Evolutionary conservation across 225 moss, liverwort and hornwort genomes (phyloP).

Genomic region (Polytrichum formosum): DNA sequence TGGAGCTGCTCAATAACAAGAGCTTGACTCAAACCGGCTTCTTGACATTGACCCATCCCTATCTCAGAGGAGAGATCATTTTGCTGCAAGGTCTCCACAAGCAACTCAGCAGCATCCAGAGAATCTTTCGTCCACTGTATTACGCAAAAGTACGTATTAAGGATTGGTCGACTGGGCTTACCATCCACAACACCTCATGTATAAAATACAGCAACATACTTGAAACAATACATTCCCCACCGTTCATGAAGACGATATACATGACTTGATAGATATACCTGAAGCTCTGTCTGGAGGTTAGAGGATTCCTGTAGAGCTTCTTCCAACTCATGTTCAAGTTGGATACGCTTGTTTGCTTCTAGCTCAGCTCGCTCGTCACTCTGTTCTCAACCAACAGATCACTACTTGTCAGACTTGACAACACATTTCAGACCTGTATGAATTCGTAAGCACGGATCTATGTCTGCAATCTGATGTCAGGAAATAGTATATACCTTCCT

Average conservation of each 20-base stretch:
- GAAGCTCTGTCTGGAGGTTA: slow-evolving; percentile 46
- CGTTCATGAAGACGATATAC: neutral
- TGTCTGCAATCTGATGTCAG: neutral
- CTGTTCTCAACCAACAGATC: slow-evolving; percentile 20
- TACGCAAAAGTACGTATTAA: slow-evolving; percentile 6
- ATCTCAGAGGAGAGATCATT: slow-evolving; percentile 25
- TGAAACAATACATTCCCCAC: neutral
- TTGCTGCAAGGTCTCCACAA: slow-evolving; percentile 23
- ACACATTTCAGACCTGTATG: neutral
- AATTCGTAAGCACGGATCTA: neutral
- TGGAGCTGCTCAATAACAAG: slow-evolving; percentile 47
- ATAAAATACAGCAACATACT: neutral
- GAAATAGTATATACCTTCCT: slow-evolving; percentile 18
- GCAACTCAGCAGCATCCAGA: slow-evolving; percentile 26
- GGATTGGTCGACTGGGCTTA: neutral
- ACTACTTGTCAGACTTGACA: slow-evolving; percentile 7
- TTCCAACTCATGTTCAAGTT: slow-evolving; percentile 44
- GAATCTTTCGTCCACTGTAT: slow-evolving; percentile 37
- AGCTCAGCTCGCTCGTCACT: slow-evolving; percentile 38
- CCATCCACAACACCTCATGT: neutral
- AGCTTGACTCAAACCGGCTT: slow-evolving; percentile 24
- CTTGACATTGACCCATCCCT: slow-evolving; percentile 14
- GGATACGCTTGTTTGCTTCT: slow-evolving; percentile 27
- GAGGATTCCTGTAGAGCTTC: slow-evolving; percentile 41
- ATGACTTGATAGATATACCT: slow-evolving; percentile 28